Conservation (phyloP, 495 filamentous ascomycete species). For the Neurospora cerealis region DNA sequence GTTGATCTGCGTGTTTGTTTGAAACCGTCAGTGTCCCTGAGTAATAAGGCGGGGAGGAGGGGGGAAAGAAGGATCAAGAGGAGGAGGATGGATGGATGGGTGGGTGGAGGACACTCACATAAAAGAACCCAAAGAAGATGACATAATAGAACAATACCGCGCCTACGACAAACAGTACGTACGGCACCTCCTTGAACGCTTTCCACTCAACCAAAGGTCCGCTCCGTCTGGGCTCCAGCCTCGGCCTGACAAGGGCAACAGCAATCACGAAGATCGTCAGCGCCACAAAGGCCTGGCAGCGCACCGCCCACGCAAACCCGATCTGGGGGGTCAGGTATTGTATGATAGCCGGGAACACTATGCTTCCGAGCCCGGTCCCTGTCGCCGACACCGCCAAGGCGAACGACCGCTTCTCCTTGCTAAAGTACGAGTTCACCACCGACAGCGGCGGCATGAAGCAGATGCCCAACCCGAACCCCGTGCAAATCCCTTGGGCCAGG, state of each 20-base stretch:
- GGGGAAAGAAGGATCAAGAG: not conserved
- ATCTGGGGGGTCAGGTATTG: constrained; percentile 33
- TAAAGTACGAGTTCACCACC: constrained; percentile 32
- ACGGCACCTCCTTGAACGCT: constrained; percentile 32
- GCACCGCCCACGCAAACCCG: constrained; percentile 36
- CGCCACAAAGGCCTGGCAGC: constrained; percentile 30
- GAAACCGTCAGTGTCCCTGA: not conserved
- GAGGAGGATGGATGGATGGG: not conserved
- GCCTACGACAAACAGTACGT: constrained; percentile 24
- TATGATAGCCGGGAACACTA: constrained; percentile 31
- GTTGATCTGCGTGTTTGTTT: constrained; percentile 17
- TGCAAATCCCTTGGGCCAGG: constrained; percentile 32
- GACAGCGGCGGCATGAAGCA: constrained; percentile 35
- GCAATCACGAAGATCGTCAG: constrained; percentile 22
- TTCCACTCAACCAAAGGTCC: constrained; percentile 33
- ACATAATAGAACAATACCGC: constrained; percentile 32
- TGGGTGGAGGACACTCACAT: constrained; percentile 21
- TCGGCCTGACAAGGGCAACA: constrained; percentile 24
- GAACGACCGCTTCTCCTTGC: constrained; percentile 20
- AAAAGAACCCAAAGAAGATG: constrained; percentile 37
- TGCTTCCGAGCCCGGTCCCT: constrained; percentile 33
- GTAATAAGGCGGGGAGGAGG: not conserved
- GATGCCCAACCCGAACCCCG: constrained; percentile 32
- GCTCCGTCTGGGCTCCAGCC: constrained; percentile 18
- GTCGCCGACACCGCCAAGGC: constrained; percentile 29